Evolutionary conservation across 352 stramenopile species (phyloP), one percentile per base, ranked within the genome.

Genomic region (Globisporangium orthogonon): DNA sequence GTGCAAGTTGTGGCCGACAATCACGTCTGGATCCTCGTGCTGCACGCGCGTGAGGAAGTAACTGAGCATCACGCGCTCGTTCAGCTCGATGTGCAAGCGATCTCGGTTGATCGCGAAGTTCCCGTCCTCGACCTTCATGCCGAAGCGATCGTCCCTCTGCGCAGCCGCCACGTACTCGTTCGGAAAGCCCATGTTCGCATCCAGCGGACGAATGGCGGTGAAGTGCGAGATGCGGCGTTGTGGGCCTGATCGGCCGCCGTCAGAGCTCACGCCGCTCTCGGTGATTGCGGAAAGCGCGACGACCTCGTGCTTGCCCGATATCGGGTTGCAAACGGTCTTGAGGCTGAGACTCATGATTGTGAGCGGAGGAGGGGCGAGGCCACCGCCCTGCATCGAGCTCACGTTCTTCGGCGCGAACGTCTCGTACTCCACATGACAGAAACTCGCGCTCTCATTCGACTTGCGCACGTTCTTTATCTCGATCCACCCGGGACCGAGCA

Each of bases 1-100:
- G 76, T 97, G 94, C 49, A 99, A 83, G 71, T 99, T 99, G 82
- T 99, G 97, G 11, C 95, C 97, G 14, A 99, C 89, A 33, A 99
- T 85, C 7, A 99, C 86, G 65, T 99, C 98, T 5, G 97, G 97
- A 73, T 99, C 98, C 82, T 98, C 96, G 35, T 66, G 73, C 52
- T 98, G 91, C 40, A 99, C 74, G 58, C 96, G 89, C 30, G 82
- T 90, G 51, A 95, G 62, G 50, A 95, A 93, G 60, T 91, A 95
- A 59, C 76, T 93, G 29, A 95, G 72, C 71, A 95, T 73, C 44
- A 88, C 80, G 60, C 84, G 85, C 58, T 95, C 85, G 56, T 91
- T 95, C 23, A 89, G 74, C 50, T 91, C 85, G 39, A 93, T 70
- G 17, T 66, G 76, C 7, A 95, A 54, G 23, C 66, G 66, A n/a